Conservation (phyloP, 2,329 filamentous ascomycete species). For the Orbilia quercus region DNA sequence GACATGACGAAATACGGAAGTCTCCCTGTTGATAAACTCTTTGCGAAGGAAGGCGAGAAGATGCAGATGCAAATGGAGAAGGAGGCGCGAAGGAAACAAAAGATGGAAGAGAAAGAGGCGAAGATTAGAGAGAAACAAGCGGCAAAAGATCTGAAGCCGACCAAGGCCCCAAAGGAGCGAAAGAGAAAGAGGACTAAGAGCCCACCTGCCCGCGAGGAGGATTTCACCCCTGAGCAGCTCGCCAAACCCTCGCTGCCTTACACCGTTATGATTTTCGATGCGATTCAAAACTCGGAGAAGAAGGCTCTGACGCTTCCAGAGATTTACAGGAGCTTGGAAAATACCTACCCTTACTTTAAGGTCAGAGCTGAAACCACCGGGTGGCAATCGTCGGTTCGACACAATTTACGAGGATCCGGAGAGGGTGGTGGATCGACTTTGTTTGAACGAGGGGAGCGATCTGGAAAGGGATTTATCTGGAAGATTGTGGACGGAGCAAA, state of each 20-base stretch:
- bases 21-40: slow-evolving; percentile 38
- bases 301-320: slow-evolving; percentile 70
- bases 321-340: slow-evolving; percentile 71
- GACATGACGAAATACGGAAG: slow-evolving; percentile 46
- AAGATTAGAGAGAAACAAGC: slow-evolving; percentile 50
- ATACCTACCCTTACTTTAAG: slow-evolving; percentile 71
- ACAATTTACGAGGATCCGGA: slow-evolving; percentile 66
- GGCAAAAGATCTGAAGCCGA: slow-evolving; percentile 45
- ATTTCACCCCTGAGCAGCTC: slow-evolving; percentile 73
- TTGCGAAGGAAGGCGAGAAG: slow-evolving; percentile 42
- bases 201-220: slow-evolving; percentile 67
- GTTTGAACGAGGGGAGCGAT: slow-evolving; percentile 68
- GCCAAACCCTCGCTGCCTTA: slow-evolving; percentile 73
- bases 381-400: slow-evolving; percentile 73
- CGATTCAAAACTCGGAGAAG: slow-evolving; percentile 66
- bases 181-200: slow-evolving; percentile 68
- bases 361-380: slow-evolving; percentile 68
- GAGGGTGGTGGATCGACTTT: slow-evolving; percentile 66
- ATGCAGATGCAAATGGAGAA: slow-evolving; percentile 49
- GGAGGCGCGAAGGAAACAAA: slow-evolving; percentile 50
- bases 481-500: slow-evolving; percentile 68
- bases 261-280: slow-evolving; percentile 70
- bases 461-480: slow-evolving; percentile 71
- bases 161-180: slow-evolving; percentile 55
- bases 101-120: slow-evolving; percentile 57